Evolutionary conservation across 2,329 filamentous ascomycete genomes (phyloP).

Genomic region (Paecilomyces formosus): DNA sequence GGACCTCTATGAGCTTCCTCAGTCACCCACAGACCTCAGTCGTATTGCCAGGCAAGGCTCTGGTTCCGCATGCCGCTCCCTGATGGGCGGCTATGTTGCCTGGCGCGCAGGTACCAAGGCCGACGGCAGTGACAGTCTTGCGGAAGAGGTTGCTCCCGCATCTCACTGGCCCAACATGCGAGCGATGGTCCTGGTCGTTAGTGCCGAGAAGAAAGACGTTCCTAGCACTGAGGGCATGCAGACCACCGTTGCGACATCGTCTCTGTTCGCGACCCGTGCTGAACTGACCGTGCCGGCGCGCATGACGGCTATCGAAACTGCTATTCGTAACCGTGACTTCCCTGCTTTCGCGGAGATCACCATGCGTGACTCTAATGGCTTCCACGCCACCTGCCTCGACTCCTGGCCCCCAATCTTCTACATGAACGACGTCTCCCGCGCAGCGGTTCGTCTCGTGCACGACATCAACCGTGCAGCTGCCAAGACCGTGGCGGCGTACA

Average conservation of each 20-base stretch:
- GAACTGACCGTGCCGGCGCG: conserved; percentile 68
- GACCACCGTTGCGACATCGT: conserved; percentile 83
- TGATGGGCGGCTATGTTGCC: conserved; percentile 93
- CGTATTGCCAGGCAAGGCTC: conserved; percentile 89
- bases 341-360: conserved; percentile 79
- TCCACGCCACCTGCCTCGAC: conserved; percentile 91
- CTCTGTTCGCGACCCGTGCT: conserved; percentile 74
- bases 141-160: conserved; percentile 79
- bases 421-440: conserved; percentile 86
- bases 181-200: conserved; percentile 83
- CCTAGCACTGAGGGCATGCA: conserved; percentile 94
- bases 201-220: conserved; percentile 91
- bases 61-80: conserved; percentile 83
- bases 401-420: conserved; percentile 98
- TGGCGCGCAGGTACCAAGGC: conserved; percentile 72
- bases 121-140: conserved; percentile 81
- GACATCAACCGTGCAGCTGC: conserved; percentile 75
- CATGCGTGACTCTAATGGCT: conserved; percentile 94
- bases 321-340: conserved; percentile 73
- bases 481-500: conserved; percentile 81
- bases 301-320: conserved; percentile 79
- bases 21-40: conserved; percentile 74
- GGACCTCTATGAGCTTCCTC: conserved; percentile 78
- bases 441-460: conserved; percentile 83
- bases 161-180: conserved; percentile 95